phyloP scores from a whole-genome alignment of 441 rosid species.

The Populus hybrid region DNA sequence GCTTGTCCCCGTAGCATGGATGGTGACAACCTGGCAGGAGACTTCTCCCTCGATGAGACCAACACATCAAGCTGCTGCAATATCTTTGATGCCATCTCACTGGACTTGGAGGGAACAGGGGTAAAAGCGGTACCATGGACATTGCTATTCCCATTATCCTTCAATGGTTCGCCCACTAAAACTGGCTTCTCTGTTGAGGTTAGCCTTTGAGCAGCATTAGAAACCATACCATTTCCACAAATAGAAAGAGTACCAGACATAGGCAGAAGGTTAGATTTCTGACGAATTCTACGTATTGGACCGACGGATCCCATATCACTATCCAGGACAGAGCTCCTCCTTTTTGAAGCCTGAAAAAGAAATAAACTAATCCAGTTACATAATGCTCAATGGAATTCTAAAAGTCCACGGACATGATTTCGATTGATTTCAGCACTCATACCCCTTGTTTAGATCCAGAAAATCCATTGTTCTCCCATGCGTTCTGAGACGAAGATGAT shows the following conservation, averaged over 20 bases:
- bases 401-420: not conserved
- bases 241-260: conserved; percentile 33
- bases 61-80: conserved; percentile 65
- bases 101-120: conserved; percentile 71
- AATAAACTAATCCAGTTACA: conserved; percentile 1
- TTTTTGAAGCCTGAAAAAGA: conserved; percentile 61
- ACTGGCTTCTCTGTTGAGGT: conserved; percentile 30
- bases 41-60: conserved; percentile 63
- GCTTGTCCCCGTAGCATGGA: conserved; percentile 78
- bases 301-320: conserved; percentile 76
- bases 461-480: conserved; percentile 42
- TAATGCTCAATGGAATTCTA: not conserved
- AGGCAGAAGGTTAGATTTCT: conserved; percentile 64
- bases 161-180: conserved; percentile 22
- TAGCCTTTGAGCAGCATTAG: conserved; percentile 25
- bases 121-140: conserved; percentile 41
- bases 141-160: conserved; percentile 36
- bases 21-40: conserved; percentile 72
- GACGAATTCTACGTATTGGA: conserved; percentile 89
- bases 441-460: conserved; percentile 68
- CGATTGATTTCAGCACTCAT: conserved; percentile 1
- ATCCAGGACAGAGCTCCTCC: conserved; percentile 74
- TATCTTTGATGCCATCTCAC: conserved; percentile 77
- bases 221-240: conserved; percentile 25
- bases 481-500: conserved; percentile 50